phyloP scores from a whole-genome alignment of 2,329 filamentous ascomycete genomes.

The Fusarium buxicola region DNA sequence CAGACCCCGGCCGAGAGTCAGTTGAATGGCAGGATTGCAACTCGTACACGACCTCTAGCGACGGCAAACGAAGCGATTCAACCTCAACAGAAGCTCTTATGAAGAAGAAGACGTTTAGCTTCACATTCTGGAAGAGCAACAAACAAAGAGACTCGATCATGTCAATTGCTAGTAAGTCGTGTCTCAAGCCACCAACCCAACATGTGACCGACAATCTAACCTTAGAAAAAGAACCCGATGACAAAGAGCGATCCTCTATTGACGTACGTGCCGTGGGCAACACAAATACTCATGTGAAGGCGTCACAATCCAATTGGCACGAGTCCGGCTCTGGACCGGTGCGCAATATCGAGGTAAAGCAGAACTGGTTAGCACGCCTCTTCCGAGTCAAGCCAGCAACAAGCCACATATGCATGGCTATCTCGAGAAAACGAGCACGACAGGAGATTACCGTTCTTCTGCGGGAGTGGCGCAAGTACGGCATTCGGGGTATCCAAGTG shows the following conservation, averaged over 20 bases:
- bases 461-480: slow-evolving; percentile 83
- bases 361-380: slow-evolving; percentile 90
- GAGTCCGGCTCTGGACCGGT: slow-evolving; percentile 53
- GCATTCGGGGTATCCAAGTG: slow-evolving; percentile 81
- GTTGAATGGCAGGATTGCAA: slow-evolving; percentile 46
- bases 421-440: slow-evolving; percentile 75
- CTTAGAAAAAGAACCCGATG: slow-evolving; percentile 20
- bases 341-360: slow-evolving; percentile 73
- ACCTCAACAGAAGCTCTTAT: slow-evolving; percentile 42
- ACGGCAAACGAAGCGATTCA: slow-evolving; percentile 43
- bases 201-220: slow-evolving; percentile 10
- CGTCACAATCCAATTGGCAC: slow-evolving; percentile 45
- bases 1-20: slow-evolving; percentile 39
- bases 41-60: slow-evolving; percentile 40
- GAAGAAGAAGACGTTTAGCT: slow-evolving; percentile 65
- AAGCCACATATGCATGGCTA: slow-evolving; percentile 78
- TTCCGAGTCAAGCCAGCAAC: slow-evolving; percentile 89
- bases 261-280: slow-evolving; percentile 39
- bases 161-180: slow-evolving; percentile 58
- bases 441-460: slow-evolving; percentile 82
- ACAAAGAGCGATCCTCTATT: slow-evolving; percentile 21
- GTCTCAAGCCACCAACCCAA: background rate
- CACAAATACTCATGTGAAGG: slow-evolving; percentile 22
- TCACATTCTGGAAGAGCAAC: slow-evolving; percentile 67
- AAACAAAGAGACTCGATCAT: slow-evolving; percentile 58